A percentile compares a stretch with the other conserved stretches of the same genome.
These are phyloP conservation scores for Termitomyces sp. DNA, from an alignment of 768 basidiomycete genomes.

Conservation along the genomic window DNA sequence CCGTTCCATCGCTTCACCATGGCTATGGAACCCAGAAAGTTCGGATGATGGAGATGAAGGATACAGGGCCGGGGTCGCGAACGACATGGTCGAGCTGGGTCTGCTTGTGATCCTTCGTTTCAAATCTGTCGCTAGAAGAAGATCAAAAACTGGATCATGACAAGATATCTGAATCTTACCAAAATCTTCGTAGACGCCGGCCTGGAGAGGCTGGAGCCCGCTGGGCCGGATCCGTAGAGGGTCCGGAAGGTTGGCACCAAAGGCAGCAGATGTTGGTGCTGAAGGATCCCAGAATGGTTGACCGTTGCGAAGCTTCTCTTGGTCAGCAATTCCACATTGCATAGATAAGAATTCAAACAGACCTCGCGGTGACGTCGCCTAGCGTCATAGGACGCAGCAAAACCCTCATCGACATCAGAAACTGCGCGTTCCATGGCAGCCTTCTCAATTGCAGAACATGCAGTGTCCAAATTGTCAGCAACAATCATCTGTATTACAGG, in stretches of 20 bases:
- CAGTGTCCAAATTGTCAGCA: conserved; percentile 88
- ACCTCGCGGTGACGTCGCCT: conserved; percentile 88
- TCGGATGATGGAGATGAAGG: conserved; percentile 65
- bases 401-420: conserved; percentile 88
- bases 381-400: conserved; percentile 75
- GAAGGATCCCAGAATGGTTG: conserved; percentile 90
- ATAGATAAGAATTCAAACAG: conserved; percentile 17
- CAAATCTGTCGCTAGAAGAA: conserved; percentile 43
- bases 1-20: conserved; percentile 86
- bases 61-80: conserved; percentile 48
- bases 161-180: conserved; percentile 35
- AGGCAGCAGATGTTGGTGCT: conserved; percentile 65
- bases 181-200: conserved; percentile 94
- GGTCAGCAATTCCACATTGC: background rate
- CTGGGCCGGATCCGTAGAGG: conserved; percentile 79
- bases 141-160: conserved; percentile 2
- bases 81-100: conserved; percentile 69
- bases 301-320: conserved; percentile 51
- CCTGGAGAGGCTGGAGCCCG: conserved; percentile 80
- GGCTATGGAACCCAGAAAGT: conserved; percentile 47
- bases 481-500: conserved; percentile 77
- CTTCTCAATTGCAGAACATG: conserved; percentile 92
- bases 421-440: conserved; percentile 97
- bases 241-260: conserved; percentile 77
- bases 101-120: conserved; percentile 59